phyloP scores from a whole-genome alignment of 1,139 yeast species.

The Petasospora fabianii region DNA sequence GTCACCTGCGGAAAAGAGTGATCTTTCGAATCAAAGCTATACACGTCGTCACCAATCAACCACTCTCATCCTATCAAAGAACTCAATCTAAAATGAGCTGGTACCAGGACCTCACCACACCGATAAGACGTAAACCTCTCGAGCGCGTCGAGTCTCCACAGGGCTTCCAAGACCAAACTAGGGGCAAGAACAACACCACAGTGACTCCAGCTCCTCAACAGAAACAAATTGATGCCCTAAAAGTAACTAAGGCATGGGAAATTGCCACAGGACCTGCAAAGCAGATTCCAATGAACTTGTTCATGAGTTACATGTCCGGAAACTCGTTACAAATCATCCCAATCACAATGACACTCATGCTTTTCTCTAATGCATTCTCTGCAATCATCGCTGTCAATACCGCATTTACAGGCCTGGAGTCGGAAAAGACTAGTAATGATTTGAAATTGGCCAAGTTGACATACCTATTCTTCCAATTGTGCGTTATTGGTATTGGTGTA shows the following conservation, averaged over 20 bases:
- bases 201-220: constrained; percentile 3
- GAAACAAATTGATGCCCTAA: constrained; percentile 14
- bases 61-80: neutral
- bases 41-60: neutral
- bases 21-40: no score
- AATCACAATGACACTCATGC: constrained; percentile 83
- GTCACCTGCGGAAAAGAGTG: no score
- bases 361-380: constrained; percentile 72
- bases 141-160: constrained; percentile 8
- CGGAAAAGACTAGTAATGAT: constrained; percentile 37
- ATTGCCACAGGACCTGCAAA: constrained; percentile 82
- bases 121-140: constrained; percentile 5
- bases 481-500: constrained; percentile 69
- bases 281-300: constrained; percentile 78
- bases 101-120: constrained; percentile 15
- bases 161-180: constrained; percentile 11
- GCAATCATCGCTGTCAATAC: constrained; percentile 59
- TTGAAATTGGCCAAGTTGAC: constrained; percentile 45
- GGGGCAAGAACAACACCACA: constrained; percentile 2
- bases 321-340: constrained; percentile 87
- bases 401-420: constrained; percentile 39
- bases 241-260: constrained; percentile 70
- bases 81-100: constrained; percentile 22
- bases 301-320: constrained; percentile 95
- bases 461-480: constrained; percentile 58